Evolutionary conservation across 2,329 filamentous ascomycete species (phyloP), one percentile per base, ranked within the genome.

Genomic region (Curvularia spicifera): DNA sequence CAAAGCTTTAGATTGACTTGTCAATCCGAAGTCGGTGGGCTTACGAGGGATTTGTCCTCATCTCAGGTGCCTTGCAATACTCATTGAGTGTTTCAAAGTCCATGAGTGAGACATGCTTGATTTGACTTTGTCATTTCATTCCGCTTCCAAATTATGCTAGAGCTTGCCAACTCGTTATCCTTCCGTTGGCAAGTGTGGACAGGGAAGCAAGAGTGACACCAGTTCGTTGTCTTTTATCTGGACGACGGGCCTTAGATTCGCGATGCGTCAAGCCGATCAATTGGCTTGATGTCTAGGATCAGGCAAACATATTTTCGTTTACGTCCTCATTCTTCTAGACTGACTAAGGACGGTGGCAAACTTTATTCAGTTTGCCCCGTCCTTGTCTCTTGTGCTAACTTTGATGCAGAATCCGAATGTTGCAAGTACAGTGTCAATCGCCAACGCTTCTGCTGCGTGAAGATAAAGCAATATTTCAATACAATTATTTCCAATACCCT

Each of bases 81-180:
- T 60, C 45, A 9, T 12, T 50, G 40, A 35, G 42, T 20, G 44
- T 37, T 37, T 15, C 28, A 31, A 20, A 13, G 49, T 40, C 4
- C 42, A 35, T 29, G 39, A 56, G 24, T 26, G 39, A 44, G 40
- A 18, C 24, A 40, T 15, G 22, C 37, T 35, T 29, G 42, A 28
- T 46, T 18, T 56, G 45, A 28, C 35, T 51, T 46, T 26, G 29
- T 53, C 46, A 51, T 51, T 42, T 51, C 53, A 47, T 60, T 69
- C 62, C 60, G 76, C 76, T 76, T 75, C 73, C 67, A 74, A 48
- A 71, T 71, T 73, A 73, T 72, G 76, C 76, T 78, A 78, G 76
- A 78, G 76, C 76, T 72, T 69, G 71, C 66, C 76, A 63, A 65
- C 70, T 71, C 69, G 74, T 66, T 70, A 71, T 64, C 52, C 65